Base-by-base conservation (phyloP, 768 basidiomycete genomes). In the Neoboletus brunneissimus region DNA sequence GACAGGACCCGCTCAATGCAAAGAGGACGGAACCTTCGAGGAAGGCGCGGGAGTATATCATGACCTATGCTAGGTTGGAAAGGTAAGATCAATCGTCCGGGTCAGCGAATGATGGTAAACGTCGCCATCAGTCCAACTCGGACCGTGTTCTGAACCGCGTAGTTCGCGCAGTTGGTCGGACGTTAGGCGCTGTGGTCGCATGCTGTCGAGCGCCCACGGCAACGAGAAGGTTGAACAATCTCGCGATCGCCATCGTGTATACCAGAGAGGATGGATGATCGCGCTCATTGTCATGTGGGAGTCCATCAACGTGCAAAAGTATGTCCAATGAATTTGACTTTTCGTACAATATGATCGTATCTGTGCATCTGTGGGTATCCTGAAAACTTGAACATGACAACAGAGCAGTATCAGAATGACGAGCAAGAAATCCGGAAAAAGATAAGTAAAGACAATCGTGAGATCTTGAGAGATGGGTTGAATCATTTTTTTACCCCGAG, bases 111-210 rank as follows among this genome's bases (percentile, higher is more conserved):
- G 15, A 35, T 35, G 34, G 34, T 34, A 12, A 34, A 12, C 34
- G 15, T 35, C 34, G 34, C 15, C 6, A 0, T 35, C 34, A 1
- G 34, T 15, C 34, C 34, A 16, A 35, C 15, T 34, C 5, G 34
- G n/a, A 20, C n/a, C n/a, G 7, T 5, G 29, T 22, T 66, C 64
- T 20, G 4, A 10, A 16, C 53, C 53, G 5, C 23, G 22, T 38
- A 51, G 61, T 58, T 66, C 45, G 11, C 56, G 61, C 0, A 63
- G 48, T 10, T 66, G 46, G 8, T 50, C 41, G 9, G 46, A 12
- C 43, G n/a, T 66, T 59, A 31, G 66, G 66, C 1, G 67, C 15
- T 0, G 67, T 67, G 4, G 12, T 5, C 4, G 42, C 49, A 40
- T 53, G 49, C 0, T 42, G 29, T 8, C 54, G 55, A 10, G 53